Evolutionary conservation across 2,329 filamentous ascomycete species (phyloP), one percentile per base, ranked within the genome.

Genomic region (Hyphodiscus sp.): DNA sequence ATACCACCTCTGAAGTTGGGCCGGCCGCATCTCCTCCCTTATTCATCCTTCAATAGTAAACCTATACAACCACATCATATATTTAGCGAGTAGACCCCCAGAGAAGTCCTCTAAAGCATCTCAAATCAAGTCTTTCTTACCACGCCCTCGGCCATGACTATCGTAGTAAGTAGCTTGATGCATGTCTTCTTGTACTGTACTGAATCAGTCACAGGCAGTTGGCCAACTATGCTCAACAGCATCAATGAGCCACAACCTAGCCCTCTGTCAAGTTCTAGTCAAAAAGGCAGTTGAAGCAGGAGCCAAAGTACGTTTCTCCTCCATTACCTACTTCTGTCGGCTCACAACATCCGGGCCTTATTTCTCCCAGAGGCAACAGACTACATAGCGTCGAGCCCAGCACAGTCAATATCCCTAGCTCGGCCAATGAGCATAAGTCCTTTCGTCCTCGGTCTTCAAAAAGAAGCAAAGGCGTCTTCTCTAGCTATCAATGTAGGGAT

Each of bases 181-280:
- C n/a, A n/a, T n/a, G n/a, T 8, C n/a, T 20, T 46, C 42, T 29
- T 18, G 15, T 26, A 44, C 16, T 20, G 43, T 55, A 15, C 55
- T 60, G 49, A 57, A 51, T 20, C 33, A 13, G 20, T 26, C 64
- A 8, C 8, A 95, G 90, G 91, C 91, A 60, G 78, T 96, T 45
- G 91, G 91, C 33, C 92, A 96, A 72, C 82, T 96, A 71, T 91
- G 90, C 73, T 91, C 91, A 41, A 95, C 89, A 54, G 78, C 84
- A 57, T 87, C 81, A 59, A 83, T 94, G 75, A 72, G 80, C 60
- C 80, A 87, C 64, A 97, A 96, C 69, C 81, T 96, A 45, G 75
- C 80, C 48, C 87, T 92, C 70, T 95, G 90, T 70, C 81, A 84
- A 57, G 75, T 71, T 42, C 76, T 96, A 45, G 78, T 94, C 52